Conservation (phyloP, 805 yeast genomes). For the Danielozyma ontarioensis region DNA sequence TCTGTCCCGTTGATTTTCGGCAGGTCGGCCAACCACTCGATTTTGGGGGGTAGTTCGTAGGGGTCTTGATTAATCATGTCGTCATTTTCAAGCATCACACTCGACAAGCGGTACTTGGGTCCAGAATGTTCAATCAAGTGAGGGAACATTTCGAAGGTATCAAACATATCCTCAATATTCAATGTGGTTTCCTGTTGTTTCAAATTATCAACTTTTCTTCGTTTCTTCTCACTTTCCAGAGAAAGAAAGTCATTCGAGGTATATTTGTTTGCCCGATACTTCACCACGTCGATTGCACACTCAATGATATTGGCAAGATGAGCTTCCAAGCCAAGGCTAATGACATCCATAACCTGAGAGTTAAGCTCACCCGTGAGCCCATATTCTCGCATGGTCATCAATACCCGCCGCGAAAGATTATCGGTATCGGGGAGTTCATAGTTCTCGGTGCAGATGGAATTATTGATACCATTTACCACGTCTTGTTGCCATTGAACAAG, state of each 20-base stretch:
- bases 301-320: slow-evolving; percentile 74
- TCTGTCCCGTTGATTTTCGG: not conserved
- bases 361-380: slow-evolving; percentile 82
- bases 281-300: slow-evolving; percentile 65
- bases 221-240: slow-evolving; percentile 7
- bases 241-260: slow-evolving; percentile 31
- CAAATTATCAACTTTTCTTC: slow-evolving; percentile 7
- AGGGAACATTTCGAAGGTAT: slow-evolving; percentile 60
- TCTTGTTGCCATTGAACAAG: slow-evolving; percentile 89
- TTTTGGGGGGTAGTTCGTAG: slow-evolving; percentile 26
- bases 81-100: slow-evolving; percentile 53
- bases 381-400: slow-evolving; percentile 82
- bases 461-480: slow-evolving; percentile 76
- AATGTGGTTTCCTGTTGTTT: slow-evolving; percentile 31
- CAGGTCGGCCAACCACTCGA: slow-evolving; percentile 5
- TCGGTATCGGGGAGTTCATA: slow-evolving; percentile 81
- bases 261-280: slow-evolving; percentile 50
- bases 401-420: slow-evolving; percentile 58
- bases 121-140: slow-evolving; percentile 67
- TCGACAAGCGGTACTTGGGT: slow-evolving; percentile 46
- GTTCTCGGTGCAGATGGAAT: slow-evolving; percentile 72
- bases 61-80: slow-evolving; percentile 26
- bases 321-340: slow-evolving; percentile 75
- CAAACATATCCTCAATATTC: slow-evolving; percentile 62
- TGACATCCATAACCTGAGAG: slow-evolving; percentile 70